Percentiles rank a stretch among this genome's conserved stretches.
phyloP scores from a whole-genome alignment of 768 basidiomycete species.

The Mycena venus region DNA sequence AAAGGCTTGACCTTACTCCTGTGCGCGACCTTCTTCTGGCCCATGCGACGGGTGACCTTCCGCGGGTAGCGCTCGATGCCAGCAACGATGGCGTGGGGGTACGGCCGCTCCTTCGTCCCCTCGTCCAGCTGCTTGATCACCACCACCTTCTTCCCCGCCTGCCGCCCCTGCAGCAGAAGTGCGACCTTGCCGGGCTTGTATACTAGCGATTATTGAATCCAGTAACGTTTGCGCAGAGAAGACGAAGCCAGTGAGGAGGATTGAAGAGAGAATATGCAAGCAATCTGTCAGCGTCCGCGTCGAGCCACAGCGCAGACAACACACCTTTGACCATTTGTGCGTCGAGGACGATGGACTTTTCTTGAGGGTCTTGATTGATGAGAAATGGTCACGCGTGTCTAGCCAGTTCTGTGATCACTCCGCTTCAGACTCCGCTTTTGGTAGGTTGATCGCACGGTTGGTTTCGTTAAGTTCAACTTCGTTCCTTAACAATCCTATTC shows the following conservation, averaged over 20 bases:
- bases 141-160: constrained; percentile 99
- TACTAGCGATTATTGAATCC: too few relatives aligned
- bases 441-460: background rate
- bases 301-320: constrained; percentile 15
- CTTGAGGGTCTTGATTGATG: constrained; percentile 16
- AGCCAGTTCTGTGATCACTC: background rate
- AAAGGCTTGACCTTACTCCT: constrained; percentile 99
- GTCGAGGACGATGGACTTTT: constrained; percentile 41
- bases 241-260: constrained; percentile 25
- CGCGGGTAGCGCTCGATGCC: constrained; percentile 98
- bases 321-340: constrained; percentile 73
- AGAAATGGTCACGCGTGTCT: background rate
- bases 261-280: background rate
- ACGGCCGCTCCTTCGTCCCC: constrained; percentile 95
- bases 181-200: constrained; percentile 98
- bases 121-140: constrained; percentile 98
- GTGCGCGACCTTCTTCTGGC: constrained; percentile 91
- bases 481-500: too few relatives aligned
- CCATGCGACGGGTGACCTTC: constrained; percentile 98
- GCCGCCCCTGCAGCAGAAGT: constrained; percentile 98
- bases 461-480: background rate
- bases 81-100: constrained; percentile 98
- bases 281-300: background rate
- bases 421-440: background rate
- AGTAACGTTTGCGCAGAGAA: background rate